phyloP scores from a whole-genome alignment of 2,329 filamentous ascomycete genomes.

The Diaporthe helianthi region DNA sequence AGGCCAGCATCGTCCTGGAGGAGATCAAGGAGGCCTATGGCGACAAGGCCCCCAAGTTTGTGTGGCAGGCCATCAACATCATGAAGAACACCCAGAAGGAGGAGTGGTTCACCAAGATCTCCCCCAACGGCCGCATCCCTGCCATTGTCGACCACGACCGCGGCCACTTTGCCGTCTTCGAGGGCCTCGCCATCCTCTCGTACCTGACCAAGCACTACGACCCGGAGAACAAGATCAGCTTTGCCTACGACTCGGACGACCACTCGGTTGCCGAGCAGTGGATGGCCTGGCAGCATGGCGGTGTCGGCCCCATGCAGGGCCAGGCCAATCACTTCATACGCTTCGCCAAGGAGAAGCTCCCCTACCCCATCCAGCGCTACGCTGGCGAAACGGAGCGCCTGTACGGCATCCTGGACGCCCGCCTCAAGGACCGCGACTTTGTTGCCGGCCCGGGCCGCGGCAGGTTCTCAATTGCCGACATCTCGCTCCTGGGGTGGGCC shows the following conservation, averaged over 20 bases:
- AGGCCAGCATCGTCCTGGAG: conserved; percentile 67
- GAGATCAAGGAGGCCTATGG: conserved; percentile 72
- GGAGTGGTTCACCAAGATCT: conserved; percentile 68
- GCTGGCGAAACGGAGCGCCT: conserved; percentile 77
- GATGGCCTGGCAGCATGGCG: conserved; percentile 77
- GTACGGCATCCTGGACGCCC: conserved; percentile 74
- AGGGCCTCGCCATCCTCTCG: conserved; percentile 75
- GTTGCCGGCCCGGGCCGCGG: conserved; percentile 60
- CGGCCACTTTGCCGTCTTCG: conserved; percentile 70
- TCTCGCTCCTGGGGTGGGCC: conserved; percentile 75
- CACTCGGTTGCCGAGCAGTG: conserved; percentile 61
- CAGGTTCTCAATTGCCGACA: conserved; percentile 73
- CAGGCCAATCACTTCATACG: conserved; percentile 78
- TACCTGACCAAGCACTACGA: conserved; percentile 80
- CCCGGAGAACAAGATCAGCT: conserved; percentile 69
- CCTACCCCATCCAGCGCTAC: conserved; percentile 77
- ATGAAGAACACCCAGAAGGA: conserved; percentile 70
- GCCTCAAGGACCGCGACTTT: conserved; percentile 61
- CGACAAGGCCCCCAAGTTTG: conserved; percentile 43
- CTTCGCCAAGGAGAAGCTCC: conserved; percentile 71
- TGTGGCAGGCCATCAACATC: conserved; percentile 66
- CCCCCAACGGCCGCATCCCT: conserved; percentile 71
- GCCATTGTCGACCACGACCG: conserved; percentile 72
- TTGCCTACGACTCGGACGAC: conserved; percentile 52
- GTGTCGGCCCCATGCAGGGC: conserved; percentile 74